Percentiles rank a stretch among this genome's conserved stretches.
Evolutionary conservation across 164 flowering plant species (phyloP).

Genomic region (Tetracentron sinense): DNA sequence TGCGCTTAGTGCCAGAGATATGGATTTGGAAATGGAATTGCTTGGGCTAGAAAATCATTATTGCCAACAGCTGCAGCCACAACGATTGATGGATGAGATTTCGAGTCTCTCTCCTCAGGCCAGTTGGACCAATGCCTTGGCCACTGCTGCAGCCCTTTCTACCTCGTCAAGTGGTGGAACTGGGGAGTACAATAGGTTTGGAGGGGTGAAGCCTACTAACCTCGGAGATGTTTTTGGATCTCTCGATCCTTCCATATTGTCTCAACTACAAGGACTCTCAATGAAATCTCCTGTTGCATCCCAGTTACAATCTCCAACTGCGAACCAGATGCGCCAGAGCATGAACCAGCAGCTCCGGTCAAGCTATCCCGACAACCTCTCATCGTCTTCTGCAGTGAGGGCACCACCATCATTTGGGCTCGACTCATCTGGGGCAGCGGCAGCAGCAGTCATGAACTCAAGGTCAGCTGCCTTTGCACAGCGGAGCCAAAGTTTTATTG

Average conservation of each 20-base stretch:
- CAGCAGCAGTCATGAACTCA: slow-evolving; percentile 63
- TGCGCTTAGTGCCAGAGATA: slow-evolving; percentile 62
- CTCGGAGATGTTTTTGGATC: slow-evolving; percentile 62
- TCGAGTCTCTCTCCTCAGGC: slow-evolving; percentile 50
- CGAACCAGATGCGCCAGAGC: slow-evolving; percentile 49
- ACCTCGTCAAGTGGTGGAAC: slow-evolving; percentile 18
- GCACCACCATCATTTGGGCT: slow-evolving; percentile 39
- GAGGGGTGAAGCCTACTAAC: slow-evolving; percentile 57
- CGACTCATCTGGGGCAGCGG: slow-evolving; percentile 53
- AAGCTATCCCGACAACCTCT: slow-evolving; percentile 41
- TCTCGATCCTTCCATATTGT: slow-evolving; percentile 43
- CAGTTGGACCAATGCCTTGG: slow-evolving; percentile 30
- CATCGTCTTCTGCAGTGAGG: slow-evolving; percentile 62
- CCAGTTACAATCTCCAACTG: slow-evolving; percentile 56
- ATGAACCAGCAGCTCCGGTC: slow-evolving; percentile 47
- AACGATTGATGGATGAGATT: slow-evolving; percentile 62
- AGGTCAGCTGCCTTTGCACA: slow-evolving; percentile 70
- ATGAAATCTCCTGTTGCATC: slow-evolving; percentile 27
- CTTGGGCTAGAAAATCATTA: slow-evolving; percentile 43
- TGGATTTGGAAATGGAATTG: slow-evolving; percentile 65
- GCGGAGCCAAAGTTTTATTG: slow-evolving; percentile 86
- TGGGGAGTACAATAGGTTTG: slow-evolving; percentile 28
- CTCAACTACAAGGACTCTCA: slow-evolving; percentile 49
- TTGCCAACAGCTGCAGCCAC: slow-evolving; percentile 30
- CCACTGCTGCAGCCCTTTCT: slow-evolving; percentile 19